Evolutionary conservation across 208 protist species (phyloP), one percentile per base, ranked within the genome.

Genomic region (Trypanosoma grayi): DNA sequence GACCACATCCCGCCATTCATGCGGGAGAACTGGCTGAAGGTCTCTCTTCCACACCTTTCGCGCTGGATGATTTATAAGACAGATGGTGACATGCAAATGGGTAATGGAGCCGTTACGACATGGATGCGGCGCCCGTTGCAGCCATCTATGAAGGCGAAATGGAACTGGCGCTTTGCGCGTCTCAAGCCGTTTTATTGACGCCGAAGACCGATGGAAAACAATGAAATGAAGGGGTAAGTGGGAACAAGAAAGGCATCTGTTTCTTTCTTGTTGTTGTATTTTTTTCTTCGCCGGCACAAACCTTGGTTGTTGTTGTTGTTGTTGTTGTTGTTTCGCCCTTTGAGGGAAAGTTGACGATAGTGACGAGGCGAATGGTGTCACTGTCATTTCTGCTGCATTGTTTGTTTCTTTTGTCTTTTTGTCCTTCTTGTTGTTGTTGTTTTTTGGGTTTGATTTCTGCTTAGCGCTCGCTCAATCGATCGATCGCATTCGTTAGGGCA

Each of bases 1-100:
- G 75, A 83, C 28, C 66, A 77, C 61, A 60, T 93, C 31, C 86
- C 86, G 11, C 69, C 86, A 28, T 91, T 77, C 70, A 75, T 85
- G 60, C 66, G 79, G 7, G 87, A 93, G n/a, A 83, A 83, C 52
- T 93, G 86, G 65, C 64, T 84, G 61, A 87, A 86, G 65, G 27
- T 91, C 40, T 28, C 46, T 36, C 61, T 91, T 43, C 81, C 79
- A 14, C 83, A 88, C 62, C 51, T 93, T 16, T 93, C 87, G 16
- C 80, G 87, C 8, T 93, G 83, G 81, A 80, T 93, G 78, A 62
- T 93, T 61, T 81, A 90, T 68, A 90, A 90, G 51, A 75, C 80
- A 31, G 87, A 93, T 61, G 83, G 77, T 57, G 72, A 87, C 25
- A 81, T 93, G 87, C 77, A 83, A 65, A 87, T 87, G 83, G 87